Base-by-base conservation (phyloP, 192 early-diverging fungal species). In the Geranomyces michiganensis region DNA sequence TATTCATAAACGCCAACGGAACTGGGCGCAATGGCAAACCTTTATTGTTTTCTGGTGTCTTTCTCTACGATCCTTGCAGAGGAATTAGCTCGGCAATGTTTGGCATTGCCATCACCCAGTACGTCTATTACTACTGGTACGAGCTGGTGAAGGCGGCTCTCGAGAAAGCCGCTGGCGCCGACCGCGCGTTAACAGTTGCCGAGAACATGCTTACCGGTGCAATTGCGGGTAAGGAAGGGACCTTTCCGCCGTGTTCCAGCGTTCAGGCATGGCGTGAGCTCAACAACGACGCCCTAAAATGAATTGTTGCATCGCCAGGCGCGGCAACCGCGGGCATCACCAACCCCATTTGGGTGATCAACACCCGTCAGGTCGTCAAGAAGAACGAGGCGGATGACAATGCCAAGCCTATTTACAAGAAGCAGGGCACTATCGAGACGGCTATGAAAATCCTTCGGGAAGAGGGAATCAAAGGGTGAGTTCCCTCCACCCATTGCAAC, bases 281-380 rank as follows among this genome's bases (percentile, higher is more conserved):
- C 10, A 41, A 3, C 36, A 55, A 21, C 27, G 61, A 62, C 5
- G 27, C 12, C 5, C 13, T 2, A 0, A 32, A 6, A 6, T 62
- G 61, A 36, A 60, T 29, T 31, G 29, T 13, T 29, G 13, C 29
- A 26, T 32, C 27, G 13, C 56, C 48, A 76, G 84, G 85, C 65
- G 86, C 92, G 31, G 88, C 90, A 72, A 92, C 90, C 8, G 92
- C 92, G 22, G 74, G 90, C 58, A 87, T 91, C 75, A 99, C 97
- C 67, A 96, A 99, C 83, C 97, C 97, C 24, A 96, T 99, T 71
- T 99, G 97, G 97, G 94, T 96, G 56, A 88, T 99, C 51, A 99
- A 99, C 76, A 97, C 93, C 32, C 88, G 96, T 49, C 83, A 92
- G 74, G 89, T 92, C 3, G 92, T 93, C 72, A 92, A 92, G 82